Conservation (phyloP, 768 basidiomycete species). For the Filobasidium floriforme region DNA sequence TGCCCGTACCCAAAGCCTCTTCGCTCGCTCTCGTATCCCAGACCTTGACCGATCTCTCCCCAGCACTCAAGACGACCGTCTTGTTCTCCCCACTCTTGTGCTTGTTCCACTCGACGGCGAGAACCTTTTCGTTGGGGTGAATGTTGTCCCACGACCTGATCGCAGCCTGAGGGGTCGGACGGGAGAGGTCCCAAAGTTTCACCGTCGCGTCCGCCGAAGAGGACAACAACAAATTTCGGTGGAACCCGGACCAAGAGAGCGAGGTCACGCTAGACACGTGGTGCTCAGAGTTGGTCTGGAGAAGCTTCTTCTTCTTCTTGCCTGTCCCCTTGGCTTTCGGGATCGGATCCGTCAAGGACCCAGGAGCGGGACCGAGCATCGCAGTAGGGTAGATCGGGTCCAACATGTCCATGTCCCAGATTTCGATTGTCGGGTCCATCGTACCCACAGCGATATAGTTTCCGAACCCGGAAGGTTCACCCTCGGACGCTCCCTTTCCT, state of each 20-base stretch:
- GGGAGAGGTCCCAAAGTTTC: conserved; percentile 90
- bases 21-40: conserved; percentile 84
- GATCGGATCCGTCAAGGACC: conserved; percentile 37
- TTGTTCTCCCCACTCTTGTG: conserved; percentile 54
- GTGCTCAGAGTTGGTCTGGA: conserved; percentile 61
- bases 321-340: conserved; percentile 60
- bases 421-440: conserved; percentile 95
- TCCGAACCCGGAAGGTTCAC: conserved; percentile 47
- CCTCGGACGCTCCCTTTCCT: conserved; percentile 18
- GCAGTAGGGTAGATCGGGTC: conserved; percentile 90
- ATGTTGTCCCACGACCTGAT: conserved; percentile 66
- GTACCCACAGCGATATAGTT: conserved; percentile 96
- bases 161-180: conserved; percentile 56
- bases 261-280: conserved; percentile 93
- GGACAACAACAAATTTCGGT: conserved; percentile 83
- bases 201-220: conserved; percentile 91
- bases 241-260: conserved; percentile 82
- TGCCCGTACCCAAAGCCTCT: conserved; percentile 65
- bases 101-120: conserved; percentile 91
- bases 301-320: conserved; percentile 91
- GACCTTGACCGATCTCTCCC: conserved; percentile 86
- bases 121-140: conserved; percentile 80
- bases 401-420: conserved; percentile 90
- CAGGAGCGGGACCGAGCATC: conserved; percentile 71
- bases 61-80: conserved; percentile 81